phyloP scores from a whole-genome alignment of 2,329 filamentous ascomycete species.

The Coniella lustricola region DNA sequence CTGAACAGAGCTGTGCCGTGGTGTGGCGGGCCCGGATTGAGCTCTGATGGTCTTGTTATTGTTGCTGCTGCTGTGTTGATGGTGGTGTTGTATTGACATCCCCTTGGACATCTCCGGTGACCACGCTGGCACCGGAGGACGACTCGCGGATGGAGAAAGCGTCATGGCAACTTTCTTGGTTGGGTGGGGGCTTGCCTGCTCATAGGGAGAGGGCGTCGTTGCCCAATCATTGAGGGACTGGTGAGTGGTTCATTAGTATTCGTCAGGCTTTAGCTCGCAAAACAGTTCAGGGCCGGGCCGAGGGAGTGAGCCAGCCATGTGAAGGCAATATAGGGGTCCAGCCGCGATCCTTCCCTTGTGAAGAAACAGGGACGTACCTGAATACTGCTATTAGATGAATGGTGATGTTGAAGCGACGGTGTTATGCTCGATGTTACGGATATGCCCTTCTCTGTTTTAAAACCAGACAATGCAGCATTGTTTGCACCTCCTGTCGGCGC shows the following conservation, averaged over 20 bases:
- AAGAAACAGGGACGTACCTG: constrained; percentile 23
- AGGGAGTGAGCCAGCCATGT: no score
- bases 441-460: constrained; percentile 15
- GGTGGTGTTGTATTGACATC: constrained; percentile 3
- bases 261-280: no score
- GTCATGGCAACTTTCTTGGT: constrained; percentile 48
- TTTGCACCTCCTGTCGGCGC: constrained; percentile 33
- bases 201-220: constrained; percentile 29
- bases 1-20: constrained; percentile 19
- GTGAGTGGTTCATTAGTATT: constrained; percentile 2
- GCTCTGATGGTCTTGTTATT: background rate
- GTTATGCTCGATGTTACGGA: constrained; percentile 20
- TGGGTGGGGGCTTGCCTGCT: constrained; percentile 37
- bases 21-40: constrained; percentile 18
- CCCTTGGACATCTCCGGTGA: constrained; percentile 27
- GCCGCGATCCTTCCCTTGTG: no score
- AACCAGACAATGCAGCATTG: constrained; percentile 12
- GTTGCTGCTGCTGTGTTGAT: no score
- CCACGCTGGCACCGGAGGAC: constrained; percentile 50
- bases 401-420: constrained; percentile 23
- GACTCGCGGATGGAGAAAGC: constrained; percentile 41
- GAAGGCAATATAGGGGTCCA: no score
- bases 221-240: constrained; percentile 40
- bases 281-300: no score
- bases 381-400: constrained; percentile 24